Evolutionary conservation across 2,329 filamentous ascomycete genomes (phyloP).

Genomic region (Botrytis fragariae): DNA sequence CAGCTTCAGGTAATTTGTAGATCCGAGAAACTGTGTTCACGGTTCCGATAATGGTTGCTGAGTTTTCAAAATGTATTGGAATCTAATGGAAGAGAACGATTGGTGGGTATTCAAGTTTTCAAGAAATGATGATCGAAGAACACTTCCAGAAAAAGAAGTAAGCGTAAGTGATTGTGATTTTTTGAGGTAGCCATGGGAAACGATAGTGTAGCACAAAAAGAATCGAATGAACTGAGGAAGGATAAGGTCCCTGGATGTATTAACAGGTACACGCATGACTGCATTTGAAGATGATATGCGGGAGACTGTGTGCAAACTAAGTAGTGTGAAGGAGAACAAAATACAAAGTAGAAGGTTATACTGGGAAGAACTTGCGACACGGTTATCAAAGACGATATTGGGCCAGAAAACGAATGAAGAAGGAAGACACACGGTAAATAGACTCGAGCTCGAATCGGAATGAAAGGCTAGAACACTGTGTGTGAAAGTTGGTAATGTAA

Average conservation of each 20-base stretch:
- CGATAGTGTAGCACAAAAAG: not conserved
- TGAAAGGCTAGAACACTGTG: not conserved
- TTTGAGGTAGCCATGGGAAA: not conserved
- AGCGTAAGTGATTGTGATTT: not conserved
- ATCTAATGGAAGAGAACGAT: too few species aligned
- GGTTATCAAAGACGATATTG: too few species aligned
- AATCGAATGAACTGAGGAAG: not conserved
- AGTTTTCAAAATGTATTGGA: not conserved
- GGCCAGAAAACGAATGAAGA: not conserved
- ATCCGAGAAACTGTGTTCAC: not conserved
- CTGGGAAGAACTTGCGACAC: too few species aligned
- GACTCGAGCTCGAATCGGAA: not conserved
- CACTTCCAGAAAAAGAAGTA: not conserved
- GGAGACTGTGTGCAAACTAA: not conserved
- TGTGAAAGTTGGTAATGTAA: not conserved
- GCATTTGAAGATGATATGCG: not conserved
- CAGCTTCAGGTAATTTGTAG: rapidly evolving
- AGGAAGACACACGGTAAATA: not conserved
- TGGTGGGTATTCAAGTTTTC: too few species aligned
- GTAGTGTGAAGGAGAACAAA: not conserved
- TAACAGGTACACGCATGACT: not conserved
- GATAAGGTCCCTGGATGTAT: not conserved
- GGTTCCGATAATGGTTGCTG: not conserved
- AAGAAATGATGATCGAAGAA: not conserved
- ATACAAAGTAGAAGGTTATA: not conserved